These are phyloP conservation scores for Neurospora cerealis DNA, from an alignment of 495 filamentous ascomycete species.

Conservation along the genomic window DNA sequence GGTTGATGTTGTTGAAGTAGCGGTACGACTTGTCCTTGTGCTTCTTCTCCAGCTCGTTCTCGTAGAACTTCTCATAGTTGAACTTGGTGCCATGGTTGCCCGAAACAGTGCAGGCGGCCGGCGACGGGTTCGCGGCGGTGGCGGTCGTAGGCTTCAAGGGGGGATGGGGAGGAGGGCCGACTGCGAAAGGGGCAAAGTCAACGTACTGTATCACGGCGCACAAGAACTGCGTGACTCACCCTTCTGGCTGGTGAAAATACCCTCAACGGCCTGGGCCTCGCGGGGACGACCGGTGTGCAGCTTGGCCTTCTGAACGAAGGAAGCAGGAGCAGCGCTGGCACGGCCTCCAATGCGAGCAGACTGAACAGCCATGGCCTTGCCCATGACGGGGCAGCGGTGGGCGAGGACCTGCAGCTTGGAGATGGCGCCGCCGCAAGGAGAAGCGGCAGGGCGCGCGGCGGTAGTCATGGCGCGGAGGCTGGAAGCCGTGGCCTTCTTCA, in stretches of 20 bases:
- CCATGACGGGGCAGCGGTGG: constrained; percentile 96
- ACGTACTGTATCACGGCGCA: background rate
- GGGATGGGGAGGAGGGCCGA: constrained; percentile 27
- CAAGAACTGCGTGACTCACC: constrained; percentile 30
- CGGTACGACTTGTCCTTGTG: constrained; percentile 99
- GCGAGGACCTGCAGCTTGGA: constrained; percentile 93
- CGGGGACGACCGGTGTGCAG: constrained; percentile 70
- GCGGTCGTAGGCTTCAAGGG: constrained; percentile 27
- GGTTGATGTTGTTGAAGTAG: constrained; percentile 99
- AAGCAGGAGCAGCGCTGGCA: constrained; percentile 22
- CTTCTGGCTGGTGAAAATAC: constrained; percentile 47
- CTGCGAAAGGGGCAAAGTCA: constrained; percentile 16
- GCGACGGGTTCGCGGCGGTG: constrained; percentile 5
- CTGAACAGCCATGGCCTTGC: constrained; percentile 89
- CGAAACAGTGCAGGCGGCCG: constrained; percentile 11
- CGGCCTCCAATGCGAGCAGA: constrained; percentile 41
- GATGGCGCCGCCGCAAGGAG: constrained; percentile 81
- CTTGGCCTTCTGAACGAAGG: constrained; percentile 50
- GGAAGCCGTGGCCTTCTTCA: constrained; percentile 84
- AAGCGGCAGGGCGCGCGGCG: constrained; percentile 55
- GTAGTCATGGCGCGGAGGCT: constrained; percentile 85
- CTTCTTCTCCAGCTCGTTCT: constrained; percentile 86
- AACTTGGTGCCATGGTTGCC: constrained; percentile 46
- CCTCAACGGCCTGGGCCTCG: constrained; percentile 61
- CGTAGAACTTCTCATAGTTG: constrained; percentile 86